Percentiles rank a stretch among this genome's conserved stretches.
phyloP scores from a whole-genome alignment of 2,329 filamentous ascomycete species.

The Fulvia fulva region DNA sequence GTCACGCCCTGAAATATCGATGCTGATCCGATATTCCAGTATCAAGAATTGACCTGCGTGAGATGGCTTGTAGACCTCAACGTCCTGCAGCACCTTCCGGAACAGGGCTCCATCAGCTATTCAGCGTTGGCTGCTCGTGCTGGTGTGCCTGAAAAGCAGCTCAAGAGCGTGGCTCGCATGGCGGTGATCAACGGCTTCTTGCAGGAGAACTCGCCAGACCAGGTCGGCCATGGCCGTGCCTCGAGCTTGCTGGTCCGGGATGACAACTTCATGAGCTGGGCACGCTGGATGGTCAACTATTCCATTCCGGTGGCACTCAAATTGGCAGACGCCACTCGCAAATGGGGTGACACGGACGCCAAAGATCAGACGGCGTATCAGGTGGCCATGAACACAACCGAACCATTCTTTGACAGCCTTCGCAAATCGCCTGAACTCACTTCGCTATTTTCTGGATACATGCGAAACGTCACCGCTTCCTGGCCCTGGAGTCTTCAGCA shows the following conservation, averaged over 20 bases:
- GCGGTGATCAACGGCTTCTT: conserved; percentile 19
- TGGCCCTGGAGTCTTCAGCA: conserved; percentile 55
- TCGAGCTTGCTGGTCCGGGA: conserved; percentile 17
- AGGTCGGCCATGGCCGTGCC: conserved; percentile 15
- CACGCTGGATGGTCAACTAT: conserved; percentile 17
- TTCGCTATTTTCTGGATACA: conserved; percentile 22
- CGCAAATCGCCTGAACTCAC: conserved; percentile 17
- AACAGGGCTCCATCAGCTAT: conserved; percentile 9
- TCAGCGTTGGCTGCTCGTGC: conserved; percentile 7
- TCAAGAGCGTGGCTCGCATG: conserved; percentile 23
- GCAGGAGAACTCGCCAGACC: conserved; percentile 14
- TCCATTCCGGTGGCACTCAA: conserved; percentile 19
- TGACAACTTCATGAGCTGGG: conserved; percentile 18
- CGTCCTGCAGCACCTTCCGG: conserved; percentile 16
- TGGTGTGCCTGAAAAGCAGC: conserved; percentile 14
- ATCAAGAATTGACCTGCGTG: too few relatives aligned
- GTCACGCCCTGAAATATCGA: too few relatives aligned
- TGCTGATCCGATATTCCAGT: too few relatives aligned
- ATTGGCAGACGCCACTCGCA: conserved; percentile 19
- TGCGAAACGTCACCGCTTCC: conserved; percentile 19
- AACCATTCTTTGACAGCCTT: conserved; percentile 25
- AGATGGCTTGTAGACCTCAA: conserved; percentile 21
- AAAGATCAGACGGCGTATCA: conserved; percentile 24
- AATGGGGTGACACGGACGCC: conserved; percentile 21
- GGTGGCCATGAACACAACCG: conserved; percentile 15